These are phyloP conservation scores for Cinchona pubescens DNA, from an alignment of 257 asterid species.

Conservation along the genomic window DNA sequence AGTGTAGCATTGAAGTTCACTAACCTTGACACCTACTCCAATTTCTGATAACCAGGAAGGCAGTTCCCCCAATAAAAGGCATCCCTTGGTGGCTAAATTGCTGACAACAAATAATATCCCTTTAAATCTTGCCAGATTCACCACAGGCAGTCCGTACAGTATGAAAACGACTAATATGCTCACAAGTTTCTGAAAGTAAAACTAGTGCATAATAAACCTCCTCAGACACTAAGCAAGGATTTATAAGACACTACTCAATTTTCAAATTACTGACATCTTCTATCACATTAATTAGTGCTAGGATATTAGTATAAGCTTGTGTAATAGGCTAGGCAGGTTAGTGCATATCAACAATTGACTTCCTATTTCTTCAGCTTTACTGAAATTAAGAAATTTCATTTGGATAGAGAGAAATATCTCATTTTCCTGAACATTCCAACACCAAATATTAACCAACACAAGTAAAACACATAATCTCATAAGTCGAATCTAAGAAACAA, in stretches of 20 bases:
- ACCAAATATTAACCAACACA: neutral
- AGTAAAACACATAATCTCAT: neutral
- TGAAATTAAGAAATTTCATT: too few species aligned
- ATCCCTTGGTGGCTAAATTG: slow-evolving; percentile 67
- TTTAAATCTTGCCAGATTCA: slow-evolving; percentile 48
- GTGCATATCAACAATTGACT: neutral
- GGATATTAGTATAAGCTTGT: neutral
- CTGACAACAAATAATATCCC: slow-evolving; percentile 43
- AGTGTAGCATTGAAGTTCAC: slow-evolving; percentile 16
- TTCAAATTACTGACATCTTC: neutral
- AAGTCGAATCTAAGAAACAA: neutral
- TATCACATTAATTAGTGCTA: neutral
- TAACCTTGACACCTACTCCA: slow-evolving; percentile 45
- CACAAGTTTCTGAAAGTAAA: neutral
- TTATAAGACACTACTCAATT: neutral
- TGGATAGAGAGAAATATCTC: neutral
- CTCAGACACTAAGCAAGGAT: neutral
- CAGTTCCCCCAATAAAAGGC: slow-evolving; percentile 62
- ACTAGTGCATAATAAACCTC: neutral
- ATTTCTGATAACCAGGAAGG: slow-evolving; percentile 57
- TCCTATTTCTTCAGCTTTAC: too few species aligned
- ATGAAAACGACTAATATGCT: neutral
- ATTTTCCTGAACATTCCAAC: neutral
- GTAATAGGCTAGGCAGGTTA: neutral
- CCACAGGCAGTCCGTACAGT: slow-evolving; percentile 63